phyloP scores from a whole-genome alignment of 805 yeast species.

The Lipomyces sp. region DNA sequence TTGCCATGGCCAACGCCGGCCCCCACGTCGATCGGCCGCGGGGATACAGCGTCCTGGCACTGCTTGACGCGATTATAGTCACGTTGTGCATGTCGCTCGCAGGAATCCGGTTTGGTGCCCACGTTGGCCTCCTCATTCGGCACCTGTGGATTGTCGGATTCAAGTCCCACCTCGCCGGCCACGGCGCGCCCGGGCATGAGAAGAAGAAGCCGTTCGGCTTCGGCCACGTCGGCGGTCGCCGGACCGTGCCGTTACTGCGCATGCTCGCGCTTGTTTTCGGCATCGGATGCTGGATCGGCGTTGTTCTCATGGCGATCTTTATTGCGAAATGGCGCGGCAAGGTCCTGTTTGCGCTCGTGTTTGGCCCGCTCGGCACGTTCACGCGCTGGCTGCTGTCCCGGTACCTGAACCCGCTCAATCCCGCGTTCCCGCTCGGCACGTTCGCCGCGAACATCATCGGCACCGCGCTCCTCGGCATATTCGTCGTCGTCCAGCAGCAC shows the following conservation, averaged over 20 bases:
- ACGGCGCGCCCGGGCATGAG: neutral
- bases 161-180: neutral
- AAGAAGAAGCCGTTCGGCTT: slow-evolving; percentile 1
- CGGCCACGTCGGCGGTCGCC: slow-evolving; percentile 2
- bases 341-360: slow-evolving; percentile 25
- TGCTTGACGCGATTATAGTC: slow-evolving; percentile 25
- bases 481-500: slow-evolving; percentile 19
- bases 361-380: slow-evolving; percentile 31
- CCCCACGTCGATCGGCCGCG: slow-evolving; percentile 18
- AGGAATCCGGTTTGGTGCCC: slow-evolving; percentile 27
- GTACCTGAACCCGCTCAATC: slow-evolving; percentile 15
- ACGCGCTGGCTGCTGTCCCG: slow-evolving; percentile 27
- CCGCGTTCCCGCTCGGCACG: slow-evolving; percentile 30
- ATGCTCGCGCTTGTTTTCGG: slow-evolving; percentile 21
- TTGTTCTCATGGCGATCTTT: slow-evolving; percentile 24
- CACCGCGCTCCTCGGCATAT: slow-evolving; percentile 23
- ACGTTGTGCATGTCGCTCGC: slow-evolving; percentile 26
- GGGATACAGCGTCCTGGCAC: slow-evolving; percentile 29
- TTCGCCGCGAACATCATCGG: slow-evolving; percentile 31
- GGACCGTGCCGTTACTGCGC: neutral
- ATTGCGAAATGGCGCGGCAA: slow-evolving; percentile 28
- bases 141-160: neutral
- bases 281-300: slow-evolving; percentile 28
- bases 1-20: slow-evolving; percentile 28
- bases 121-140: slow-evolving; percentile 18